A percentile compares a stretch with the other conserved stretches of the same genome.
phyloP scores from a whole-genome alignment of 164 flowering plant species.

The Piper betle region DNA sequence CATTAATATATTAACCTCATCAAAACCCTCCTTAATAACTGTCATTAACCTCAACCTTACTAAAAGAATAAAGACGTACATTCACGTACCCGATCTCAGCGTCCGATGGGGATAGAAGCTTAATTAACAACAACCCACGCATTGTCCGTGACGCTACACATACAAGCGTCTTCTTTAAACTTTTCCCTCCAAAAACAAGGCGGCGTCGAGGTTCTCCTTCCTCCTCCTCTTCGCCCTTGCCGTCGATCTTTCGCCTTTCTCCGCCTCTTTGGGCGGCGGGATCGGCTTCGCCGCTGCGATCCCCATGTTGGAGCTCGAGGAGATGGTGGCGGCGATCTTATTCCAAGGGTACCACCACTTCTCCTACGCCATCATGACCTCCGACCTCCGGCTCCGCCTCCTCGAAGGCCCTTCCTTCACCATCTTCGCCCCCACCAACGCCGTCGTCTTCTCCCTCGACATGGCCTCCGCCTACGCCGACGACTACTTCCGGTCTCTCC shows the following conservation, averaged over 20 bases:
- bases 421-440: constrained; percentile 24
- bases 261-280: background rate
- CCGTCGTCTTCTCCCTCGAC: constrained; percentile 27
- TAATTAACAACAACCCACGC: too few relatives aligned
- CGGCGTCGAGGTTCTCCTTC: too few relatives aligned
- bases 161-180: too few relatives aligned
- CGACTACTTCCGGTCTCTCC: constrained; percentile 22
- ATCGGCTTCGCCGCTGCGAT: constrained; percentile 1
- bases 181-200: too few relatives aligned
- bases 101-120: too few relatives aligned
- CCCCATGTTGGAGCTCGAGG: constrained; percentile 9
- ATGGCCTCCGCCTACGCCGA: constrained; percentile 15
- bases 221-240: too few relatives aligned
- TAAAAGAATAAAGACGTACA: too few relatives aligned
- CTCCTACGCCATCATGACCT: constrained; percentile 16
- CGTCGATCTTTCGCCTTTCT: background rate
- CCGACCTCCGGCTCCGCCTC: constrained; percentile 15
- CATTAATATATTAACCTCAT: too few relatives aligned
- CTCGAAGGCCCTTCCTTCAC: constrained; percentile 15
- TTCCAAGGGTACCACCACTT: constrained; percentile 18
- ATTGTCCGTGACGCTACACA: too few relatives aligned
- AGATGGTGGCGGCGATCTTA: constrained; percentile 10
- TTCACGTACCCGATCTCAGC: too few relatives aligned
- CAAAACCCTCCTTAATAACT: too few relatives aligned
- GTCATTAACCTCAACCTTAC: too few relatives aligned